A percentile compares a stretch with the other conserved stretches of the same genome.
phyloP scores from a whole-genome alignment of 2,329 filamentous ascomycete genomes.

The Claviceps pazoutovae region DNA sequence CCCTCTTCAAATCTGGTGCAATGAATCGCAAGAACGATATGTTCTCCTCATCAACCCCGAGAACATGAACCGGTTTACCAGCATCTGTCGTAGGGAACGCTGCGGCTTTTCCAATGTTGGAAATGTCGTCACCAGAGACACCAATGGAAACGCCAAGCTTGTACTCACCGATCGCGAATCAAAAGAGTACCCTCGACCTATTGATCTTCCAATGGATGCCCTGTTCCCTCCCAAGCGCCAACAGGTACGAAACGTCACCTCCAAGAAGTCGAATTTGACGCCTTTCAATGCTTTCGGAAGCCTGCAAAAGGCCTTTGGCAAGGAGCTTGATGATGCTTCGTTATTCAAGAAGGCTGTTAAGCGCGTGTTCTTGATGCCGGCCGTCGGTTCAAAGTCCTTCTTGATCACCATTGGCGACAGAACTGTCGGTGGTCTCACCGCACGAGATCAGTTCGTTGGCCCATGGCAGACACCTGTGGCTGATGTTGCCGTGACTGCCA shows the following conservation, averaged over 20 bases:
- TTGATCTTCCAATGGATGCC: constrained; percentile 78
- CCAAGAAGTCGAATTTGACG: constrained; percentile 51
- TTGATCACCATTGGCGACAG: constrained; percentile 93
- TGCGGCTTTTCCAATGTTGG: constrained; percentile 91
- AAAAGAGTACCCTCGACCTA: constrained; percentile 58
- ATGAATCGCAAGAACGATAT: constrained; percentile 92
- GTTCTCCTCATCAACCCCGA: constrained; percentile 78
- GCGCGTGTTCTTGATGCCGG: constrained; percentile 68
- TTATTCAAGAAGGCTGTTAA: constrained; percentile 54
- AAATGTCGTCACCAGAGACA: constrained; percentile 48
- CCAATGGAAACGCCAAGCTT: constrained; percentile 53
- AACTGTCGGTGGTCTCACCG: constrained; percentile 76
- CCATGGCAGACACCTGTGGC: constrained; percentile 92
- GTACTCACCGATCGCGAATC: constrained; percentile 73
- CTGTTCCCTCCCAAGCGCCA: constrained; percentile 82
- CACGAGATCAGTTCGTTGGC: constrained; percentile 89
- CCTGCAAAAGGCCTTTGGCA: constrained; percentile 50
- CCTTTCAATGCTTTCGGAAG: constrained; percentile 55
- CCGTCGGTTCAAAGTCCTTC: constrained; percentile 94
- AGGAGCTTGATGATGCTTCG: constrained; percentile 36
- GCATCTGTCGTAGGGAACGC: constrained; percentile 63
- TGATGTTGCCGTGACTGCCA: constrained; percentile 84
- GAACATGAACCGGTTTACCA: constrained; percentile 60
- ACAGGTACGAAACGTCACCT: constrained; percentile 60
- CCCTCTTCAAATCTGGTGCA: constrained; percentile 95